These are phyloP conservation scores for Mucor irregularis DNA, from an alignment of 371 early-diverging fungal genomes.

Conservation along the genomic window DNA sequence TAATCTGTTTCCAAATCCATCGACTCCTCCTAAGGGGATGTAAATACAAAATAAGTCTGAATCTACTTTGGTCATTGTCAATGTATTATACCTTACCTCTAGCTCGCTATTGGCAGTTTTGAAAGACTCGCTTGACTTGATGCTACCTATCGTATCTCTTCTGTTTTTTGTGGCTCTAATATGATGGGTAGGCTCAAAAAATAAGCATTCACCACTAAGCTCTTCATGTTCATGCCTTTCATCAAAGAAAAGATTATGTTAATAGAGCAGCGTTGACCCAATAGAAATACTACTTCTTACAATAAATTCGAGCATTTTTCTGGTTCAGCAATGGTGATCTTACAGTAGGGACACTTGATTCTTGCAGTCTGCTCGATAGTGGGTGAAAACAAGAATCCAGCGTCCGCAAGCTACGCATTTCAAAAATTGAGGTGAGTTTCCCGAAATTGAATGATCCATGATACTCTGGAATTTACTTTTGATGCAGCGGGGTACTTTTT, in stretches of 20 bases:
- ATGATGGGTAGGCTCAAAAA: conserved; percentile 3
- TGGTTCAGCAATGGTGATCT: conserved; percentile 4
- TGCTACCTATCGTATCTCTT: neutral
- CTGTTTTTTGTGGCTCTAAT: neutral
- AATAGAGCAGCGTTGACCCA: neutral
- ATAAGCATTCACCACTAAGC: neutral
- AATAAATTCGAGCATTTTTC: conserved; percentile 6
- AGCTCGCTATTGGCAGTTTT: neutral
- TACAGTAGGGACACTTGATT: conserved; percentile 34
- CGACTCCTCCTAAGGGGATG: too few relatives aligned
- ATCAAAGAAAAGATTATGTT: too few relatives aligned
- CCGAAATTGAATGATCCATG: too few relatives aligned
- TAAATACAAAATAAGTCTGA: too few relatives aligned
- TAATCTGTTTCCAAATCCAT: too few relatives aligned
- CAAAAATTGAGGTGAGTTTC: neutral
- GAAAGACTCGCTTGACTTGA: neutral
- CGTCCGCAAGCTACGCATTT: conserved; percentile 27
- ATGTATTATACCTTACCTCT: neutral
- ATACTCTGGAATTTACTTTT: conserved; percentile 20
- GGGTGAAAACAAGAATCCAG: conserved; percentile 35
- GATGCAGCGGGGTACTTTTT: conserved; percentile 6
- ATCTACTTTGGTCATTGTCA: too few relatives aligned
- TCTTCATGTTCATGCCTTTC: conserved; percentile 4
- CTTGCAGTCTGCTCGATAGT: conserved; percentile 7
- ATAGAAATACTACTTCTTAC: conserved; percentile 9